Base-by-base conservation (phyloP, 805 yeast genomes). In the Candida xyloterini region DNA sequence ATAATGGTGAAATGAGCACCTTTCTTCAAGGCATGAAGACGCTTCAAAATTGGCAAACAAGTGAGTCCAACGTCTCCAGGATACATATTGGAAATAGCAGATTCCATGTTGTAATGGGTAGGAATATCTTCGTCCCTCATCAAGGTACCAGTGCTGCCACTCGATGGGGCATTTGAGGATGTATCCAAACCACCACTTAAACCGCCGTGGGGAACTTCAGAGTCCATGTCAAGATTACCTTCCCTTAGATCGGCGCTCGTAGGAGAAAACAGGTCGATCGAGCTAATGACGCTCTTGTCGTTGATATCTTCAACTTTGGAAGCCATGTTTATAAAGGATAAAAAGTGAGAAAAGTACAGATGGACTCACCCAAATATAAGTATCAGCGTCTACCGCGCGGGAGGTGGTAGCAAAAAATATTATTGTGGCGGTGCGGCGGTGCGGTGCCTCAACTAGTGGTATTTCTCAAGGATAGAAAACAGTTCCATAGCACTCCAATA, bases 401-500 rank as follows among this genome's bases (percentile, higher is more conserved):
- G n/a, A 4, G 25, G 25, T 23, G n/a, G 25, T 9, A 23, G 20
- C 25, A 23, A 5, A 9, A 5, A 23, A 10, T 23, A 5, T 23
- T 23, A 22, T 10, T 7, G 11, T 14, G 33, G 32, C 35, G 33
- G 33, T 30, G 36, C 44, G 41, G 47, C 44, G 30, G 39, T 23
- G 35, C 35, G 35, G 39, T 6, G 20, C 20, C 27, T 9, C 29
- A 42, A 34, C 35, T 38, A 24, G 56, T 39, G 1, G 87, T 81
- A 51, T 87, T 87, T 53, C 85, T 71, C 74, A 86, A 78, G 0
- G 95, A 88, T 35, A 91, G 66, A 65, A 84, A 90, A 38, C 96
- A 89, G 58, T 93, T 91, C 98, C 99, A 91, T 26, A 91, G 66
- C 14, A 91, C 95, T 21, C 95, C 91, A 5, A 93, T 69, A 14